Conservation (phyloP, 2,329 filamentous ascomycete genomes). For the Gnomoniopsis sp. region DNA sequence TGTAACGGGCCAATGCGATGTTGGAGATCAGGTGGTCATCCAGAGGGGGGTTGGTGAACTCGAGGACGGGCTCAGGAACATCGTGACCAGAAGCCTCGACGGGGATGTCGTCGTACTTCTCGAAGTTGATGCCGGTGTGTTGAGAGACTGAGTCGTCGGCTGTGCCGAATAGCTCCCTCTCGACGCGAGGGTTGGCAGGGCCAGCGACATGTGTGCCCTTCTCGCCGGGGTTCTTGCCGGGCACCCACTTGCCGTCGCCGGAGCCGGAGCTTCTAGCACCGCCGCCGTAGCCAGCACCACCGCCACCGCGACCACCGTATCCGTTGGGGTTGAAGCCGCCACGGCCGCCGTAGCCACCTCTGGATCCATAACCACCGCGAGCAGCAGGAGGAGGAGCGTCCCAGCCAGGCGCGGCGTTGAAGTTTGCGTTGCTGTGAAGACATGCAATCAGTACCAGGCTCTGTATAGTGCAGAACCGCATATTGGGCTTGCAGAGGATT, state of each 20-base stretch:
- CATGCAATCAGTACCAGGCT: constrained; percentile 22
- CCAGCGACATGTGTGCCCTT: constrained; percentile 79
- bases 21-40: constrained; percentile 91
- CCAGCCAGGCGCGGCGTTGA: constrained; percentile 31
- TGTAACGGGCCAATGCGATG: constrained; percentile 92
- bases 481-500: neutral
- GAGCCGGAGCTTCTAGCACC: constrained; percentile 80
- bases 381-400: constrained; percentile 7
- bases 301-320: constrained; percentile 43
- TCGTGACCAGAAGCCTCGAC: constrained; percentile 94
- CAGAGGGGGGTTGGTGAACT: constrained; percentile 91
- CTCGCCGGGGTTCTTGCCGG: constrained; percentile 35
- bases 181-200: constrained; percentile 79
- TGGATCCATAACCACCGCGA: neutral
- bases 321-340: constrained; percentile 58
- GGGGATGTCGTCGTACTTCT: constrained; percentile 99
- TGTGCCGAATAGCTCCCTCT: constrained; percentile 93
- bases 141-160: constrained; percentile 92
- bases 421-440: constrained; percentile 43
- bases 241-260: constrained; percentile 93
- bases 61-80: constrained; percentile 85
- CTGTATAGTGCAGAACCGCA: neutral
- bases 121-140: constrained; percentile 98
- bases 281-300: constrained; percentile 50
- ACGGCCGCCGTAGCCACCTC: constrained; percentile 24